Evolutionary conservation across 106 monocot species (phyloP), one percentile per base, ranked within the genome.

Genomic region (Dendrobium huoshanense): DNA sequence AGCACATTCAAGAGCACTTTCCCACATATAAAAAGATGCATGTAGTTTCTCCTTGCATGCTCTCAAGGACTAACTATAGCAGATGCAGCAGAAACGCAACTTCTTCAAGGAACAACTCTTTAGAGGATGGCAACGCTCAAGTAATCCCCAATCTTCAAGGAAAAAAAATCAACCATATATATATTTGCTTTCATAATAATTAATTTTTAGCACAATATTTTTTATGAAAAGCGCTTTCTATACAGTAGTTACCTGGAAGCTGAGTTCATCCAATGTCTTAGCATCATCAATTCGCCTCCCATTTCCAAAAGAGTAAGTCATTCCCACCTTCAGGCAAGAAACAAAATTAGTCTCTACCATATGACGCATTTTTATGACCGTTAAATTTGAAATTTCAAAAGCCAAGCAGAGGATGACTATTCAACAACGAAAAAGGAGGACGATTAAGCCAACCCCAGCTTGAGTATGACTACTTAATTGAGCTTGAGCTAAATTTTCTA

Each of bases 71-170:
- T 8, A 61, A 61, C 7, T 7, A 7, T 7, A 61, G 10, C 61
- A 61, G 61, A 61, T 22, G 61, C 20, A 61, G 22, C 22, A 61
- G 61, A 61, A 61, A 20, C n/a, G 5, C 3, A 61, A 51, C 13
- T 13, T 13, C 51, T 51, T 51, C 51, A 65, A 65, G 25, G 64
- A 65, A 25, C 25, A 16, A 22, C 74, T 42, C 61, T 48, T 51
- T 80, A 90, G 41, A 84, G 54, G 49, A 91, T 91, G 74, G 91
- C 91, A 80, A 91, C 88, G 58, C 84, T 84, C 84, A 91, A 80
- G 84, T 91, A 91, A 75, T 91, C 91, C 48, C 91, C 91, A 73
- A 88, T 91, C 91, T 91, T 67, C 16, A 76, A 33, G 79, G 75
- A 59, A 64, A 41, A 10, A 29, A 72, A 70, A 48, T 74, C 7